A percentile compares a stretch with the other conserved stretches of the same genome.
phyloP scores from a whole-genome alignment of 1,139 yeast species.

The Blastobotrys arbuscula region DNA sequence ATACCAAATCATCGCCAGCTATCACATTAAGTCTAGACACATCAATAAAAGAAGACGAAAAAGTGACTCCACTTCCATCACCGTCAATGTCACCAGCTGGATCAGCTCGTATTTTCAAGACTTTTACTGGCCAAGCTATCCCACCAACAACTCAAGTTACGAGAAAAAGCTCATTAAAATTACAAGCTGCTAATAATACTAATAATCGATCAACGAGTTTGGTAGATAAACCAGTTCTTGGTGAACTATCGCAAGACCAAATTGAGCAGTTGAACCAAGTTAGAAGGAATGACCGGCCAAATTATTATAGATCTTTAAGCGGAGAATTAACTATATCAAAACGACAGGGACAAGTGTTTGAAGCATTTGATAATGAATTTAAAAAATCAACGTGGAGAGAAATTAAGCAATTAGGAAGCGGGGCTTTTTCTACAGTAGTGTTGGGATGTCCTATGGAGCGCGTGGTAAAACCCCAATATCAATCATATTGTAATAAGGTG shows the following conservation, averaged over 20 bases:
- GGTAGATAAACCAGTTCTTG: not conserved
- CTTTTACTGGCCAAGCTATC: slow-evolving; percentile 6
- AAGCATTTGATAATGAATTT: slow-evolving; percentile 27
- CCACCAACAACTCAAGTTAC: slow-evolving; percentile 7
- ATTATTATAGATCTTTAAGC: not conserved
- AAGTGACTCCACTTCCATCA: slow-evolving; percentile 10
- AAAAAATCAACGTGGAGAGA: slow-evolving; percentile 33
- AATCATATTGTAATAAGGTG: slow-evolving; percentile 25
- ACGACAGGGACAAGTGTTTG: slow-evolving; percentile 18
- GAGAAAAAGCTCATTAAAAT: slow-evolving; percentile 4
- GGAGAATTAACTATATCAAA: not conserved
- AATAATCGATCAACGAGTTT: slow-evolving; percentile 3
- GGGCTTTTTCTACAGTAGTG: slow-evolving; percentile 38
- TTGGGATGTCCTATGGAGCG: slow-evolving; percentile 32
- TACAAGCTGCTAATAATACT: not conserved
- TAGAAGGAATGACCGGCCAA: not conserved
- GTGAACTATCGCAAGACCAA: not conserved
- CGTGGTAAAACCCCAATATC: slow-evolving; percentile 35
- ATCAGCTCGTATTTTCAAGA: slow-evolving; percentile 8
- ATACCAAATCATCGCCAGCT: not conserved
- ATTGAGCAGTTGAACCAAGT: not conserved
- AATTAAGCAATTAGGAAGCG: slow-evolving; percentile 34
- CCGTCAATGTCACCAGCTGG: slow-evolving; percentile 13
- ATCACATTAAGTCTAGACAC: not conserved
- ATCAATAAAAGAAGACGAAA: not conserved